phyloP scores from a whole-genome alignment of 129 eudicot genomes.

The Dittrichia graveolens region DNA sequence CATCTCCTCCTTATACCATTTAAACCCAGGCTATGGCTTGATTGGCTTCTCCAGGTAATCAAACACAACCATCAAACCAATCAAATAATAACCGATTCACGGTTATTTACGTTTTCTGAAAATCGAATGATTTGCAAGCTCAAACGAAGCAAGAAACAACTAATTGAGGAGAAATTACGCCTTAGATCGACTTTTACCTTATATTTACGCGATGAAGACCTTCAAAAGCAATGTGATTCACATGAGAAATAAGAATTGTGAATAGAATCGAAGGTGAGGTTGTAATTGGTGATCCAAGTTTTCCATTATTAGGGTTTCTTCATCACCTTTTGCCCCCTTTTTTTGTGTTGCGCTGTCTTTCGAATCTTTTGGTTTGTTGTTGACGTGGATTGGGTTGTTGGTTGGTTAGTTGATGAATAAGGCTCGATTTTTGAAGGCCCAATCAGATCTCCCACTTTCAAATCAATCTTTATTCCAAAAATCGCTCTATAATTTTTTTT shows the following conservation, averaged over 20 bases:
- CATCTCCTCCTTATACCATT: too few species aligned
- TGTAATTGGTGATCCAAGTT: constrained; percentile 5
- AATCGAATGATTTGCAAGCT: constrained; percentile 2
- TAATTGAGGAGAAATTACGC: background rate
- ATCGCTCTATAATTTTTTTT: too few species aligned
- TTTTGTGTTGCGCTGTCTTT: constrained; percentile 37
- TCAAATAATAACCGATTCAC: background rate
- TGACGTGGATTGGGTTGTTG: constrained; percentile 36
- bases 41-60: background rate
- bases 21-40: too few species aligned
- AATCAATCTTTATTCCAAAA: too few species aligned
- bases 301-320: constrained; percentile 37
- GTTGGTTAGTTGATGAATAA: constrained; percentile 20
- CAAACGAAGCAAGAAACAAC: background rate
- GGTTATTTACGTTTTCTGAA: background rate
- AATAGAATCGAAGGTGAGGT: constrained; percentile 21
- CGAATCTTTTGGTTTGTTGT: constrained; percentile 30
- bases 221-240: constrained; percentile 24
- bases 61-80: background rate
- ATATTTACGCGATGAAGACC: constrained; percentile 14
- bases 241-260: constrained; percentile 9
- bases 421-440: constrained; percentile 23
- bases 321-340: constrained; percentile 27
- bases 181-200: constrained; percentile 28
- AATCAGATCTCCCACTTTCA: background rate